Base-by-base conservation (phyloP, 148 eudicot genomes). In the Euryodendron excelsum region DNA sequence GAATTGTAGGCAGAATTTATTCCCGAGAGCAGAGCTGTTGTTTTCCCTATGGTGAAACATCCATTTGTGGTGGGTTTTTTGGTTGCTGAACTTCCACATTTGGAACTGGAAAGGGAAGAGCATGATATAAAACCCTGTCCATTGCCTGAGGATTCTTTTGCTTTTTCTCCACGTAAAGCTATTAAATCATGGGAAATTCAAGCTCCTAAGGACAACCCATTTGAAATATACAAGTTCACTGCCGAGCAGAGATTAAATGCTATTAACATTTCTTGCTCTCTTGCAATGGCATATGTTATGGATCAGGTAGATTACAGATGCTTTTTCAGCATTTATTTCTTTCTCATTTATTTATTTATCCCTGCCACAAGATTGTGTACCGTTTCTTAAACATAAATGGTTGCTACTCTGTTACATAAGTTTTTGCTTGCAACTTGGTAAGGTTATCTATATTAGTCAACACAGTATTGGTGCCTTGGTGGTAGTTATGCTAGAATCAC, bases 11-110 rank as follows among this genome's bases (percentile, higher is more conserved):
- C 88, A 59, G 91, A 91, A 79, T 85, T 87, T 73, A 77, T 96
- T 78, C 91, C 98, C 8, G 95, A 96, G 82, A 89, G 84, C 75
- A 82, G 90, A 80, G 89, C 99, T 78, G 87, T 96, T 56, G 98
- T 96, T 64, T 92, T 96, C 36, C 99, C 99, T 6, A 86, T 96
- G 97, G 97, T 96, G 73, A 96, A 91, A 73, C 93, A 90, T 72
- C 99, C 99, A 17, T 96, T 96, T 84, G 86, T 96, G 82, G 97
- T 96, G 80, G 99, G 99, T 9, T 93, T 96, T 89, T 88, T 96
- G 89, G 99, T 96, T 78, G 99, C 92, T 48, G 99, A 96, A 86
- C 85, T 96, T 78, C 99, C 97, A 52, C 77, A 88, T 64, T 73
- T 73, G 75, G 88, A 87, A 76, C 73, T 87, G 7, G 80, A 67